A percentile compares a stretch with the other conserved stretches of the same genome.
These are phyloP conservation scores for Didymella lethalis DNA, from an alignment of 2,329 filamentous ascomycete species.

Conservation along the genomic window DNA sequence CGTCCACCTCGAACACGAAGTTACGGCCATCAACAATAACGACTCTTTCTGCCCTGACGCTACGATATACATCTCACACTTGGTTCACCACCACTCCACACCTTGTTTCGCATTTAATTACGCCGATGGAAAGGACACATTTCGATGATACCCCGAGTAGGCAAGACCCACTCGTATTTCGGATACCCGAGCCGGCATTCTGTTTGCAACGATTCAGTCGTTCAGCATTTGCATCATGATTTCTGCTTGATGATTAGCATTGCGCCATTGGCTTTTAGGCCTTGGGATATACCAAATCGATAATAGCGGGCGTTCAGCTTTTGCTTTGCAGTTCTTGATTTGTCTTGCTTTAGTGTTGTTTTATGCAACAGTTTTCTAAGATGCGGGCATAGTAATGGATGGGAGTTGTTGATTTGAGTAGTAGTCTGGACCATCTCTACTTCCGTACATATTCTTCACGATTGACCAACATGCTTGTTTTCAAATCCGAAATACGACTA, in stretches of 20 bases:
- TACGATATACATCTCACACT: constrained; percentile 26
- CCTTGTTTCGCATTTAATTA: constrained; percentile 24
- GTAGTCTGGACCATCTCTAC: constrained; percentile 4
- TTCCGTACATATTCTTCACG: constrained; percentile 15
- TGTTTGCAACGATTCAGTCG: constrained; percentile 25
- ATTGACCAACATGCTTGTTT: constrained; percentile 1
- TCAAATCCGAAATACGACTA: neutral
- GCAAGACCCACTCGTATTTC: constrained; percentile 31
- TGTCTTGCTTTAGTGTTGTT: constrained; percentile 7
- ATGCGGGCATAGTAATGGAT: constrained; percentile 22
- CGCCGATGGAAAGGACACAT: constrained; percentile 35
- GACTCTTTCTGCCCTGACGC: constrained; percentile 31
- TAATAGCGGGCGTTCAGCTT: constrained; percentile 33
- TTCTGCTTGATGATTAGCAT: constrained; percentile 23
- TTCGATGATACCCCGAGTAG: constrained; percentile 46
- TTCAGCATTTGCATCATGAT: constrained; percentile 21
- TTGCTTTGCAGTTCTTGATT: neutral
- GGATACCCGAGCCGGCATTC: constrained; percentile 24
- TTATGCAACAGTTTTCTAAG: neutral
- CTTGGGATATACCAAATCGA: constrained; percentile 41
- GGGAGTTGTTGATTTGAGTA: constrained; percentile 17
- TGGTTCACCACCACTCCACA: constrained; percentile 26
- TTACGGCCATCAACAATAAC: constrained; percentile 33
- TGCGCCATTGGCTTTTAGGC: constrained; percentile 19
- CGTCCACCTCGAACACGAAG: constrained; percentile 27